These are phyloP conservation scores for Nigrospora osmanthi DNA, from an alignment of 2,329 filamentous ascomycete genomes.

Conservation along the genomic window DNA sequence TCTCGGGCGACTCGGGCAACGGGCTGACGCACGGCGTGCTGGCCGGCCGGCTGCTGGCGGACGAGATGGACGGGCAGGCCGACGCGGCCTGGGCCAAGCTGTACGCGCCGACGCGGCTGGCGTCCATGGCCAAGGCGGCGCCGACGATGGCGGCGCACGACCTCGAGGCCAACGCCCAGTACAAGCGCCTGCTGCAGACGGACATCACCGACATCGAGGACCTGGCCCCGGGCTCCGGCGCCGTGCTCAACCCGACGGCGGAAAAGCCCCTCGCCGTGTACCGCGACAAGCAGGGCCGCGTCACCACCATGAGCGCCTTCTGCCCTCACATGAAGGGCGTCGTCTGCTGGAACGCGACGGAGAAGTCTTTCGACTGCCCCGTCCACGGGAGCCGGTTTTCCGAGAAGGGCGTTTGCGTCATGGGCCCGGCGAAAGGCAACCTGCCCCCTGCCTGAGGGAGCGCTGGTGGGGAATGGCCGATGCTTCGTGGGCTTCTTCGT, in stretches of 20 bases:
- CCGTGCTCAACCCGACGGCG: constrained; percentile 39
- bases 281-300: constrained; percentile 43
- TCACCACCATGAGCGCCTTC: constrained; percentile 42
- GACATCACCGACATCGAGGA: constrained; percentile 52
- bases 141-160: constrained; percentile 41
- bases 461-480: no score
- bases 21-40: constrained; percentile 49
- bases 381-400: constrained; percentile 34
- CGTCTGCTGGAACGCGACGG: constrained; percentile 45
- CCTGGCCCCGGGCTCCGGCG: constrained; percentile 37
- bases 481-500: no score
- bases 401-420: constrained; percentile 24
- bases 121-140: constrained; percentile 33
- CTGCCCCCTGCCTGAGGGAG: no score
- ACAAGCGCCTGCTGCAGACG: constrained; percentile 43
- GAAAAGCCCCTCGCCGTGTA: constrained; percentile 45
- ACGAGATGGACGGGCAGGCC: constrained; percentile 39
- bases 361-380: constrained; percentile 49
- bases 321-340: constrained; percentile 50
- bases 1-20: constrained; percentile 50
- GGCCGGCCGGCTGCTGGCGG: constrained; percentile 42
- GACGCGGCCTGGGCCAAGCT: constrained; percentile 38
- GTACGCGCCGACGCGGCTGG: constrained; percentile 41
- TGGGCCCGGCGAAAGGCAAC: constrained; percentile 23
- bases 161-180: constrained; percentile 46